phyloP scores from a whole-genome alignment of 768 basidiomycete species.

The Russula virescens region DNA sequence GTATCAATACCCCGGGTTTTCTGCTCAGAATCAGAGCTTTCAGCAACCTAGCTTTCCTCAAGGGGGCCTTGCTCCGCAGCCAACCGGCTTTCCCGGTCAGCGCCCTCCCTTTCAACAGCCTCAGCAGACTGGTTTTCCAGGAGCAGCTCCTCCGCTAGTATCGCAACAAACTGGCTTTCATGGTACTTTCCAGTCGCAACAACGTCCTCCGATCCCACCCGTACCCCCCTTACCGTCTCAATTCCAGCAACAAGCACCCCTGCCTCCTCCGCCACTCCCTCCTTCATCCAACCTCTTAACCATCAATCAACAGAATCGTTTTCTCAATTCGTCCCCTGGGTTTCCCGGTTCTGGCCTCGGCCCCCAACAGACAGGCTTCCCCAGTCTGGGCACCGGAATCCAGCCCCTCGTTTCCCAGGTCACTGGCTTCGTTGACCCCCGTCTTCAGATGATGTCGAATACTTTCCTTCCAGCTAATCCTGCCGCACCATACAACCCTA shows the following conservation, averaged over 20 bases:
- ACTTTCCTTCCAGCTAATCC: slow-evolving; percentile 83
- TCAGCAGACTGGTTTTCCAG: slow-evolving; percentile 53
- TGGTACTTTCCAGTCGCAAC: slow-evolving; percentile 34
- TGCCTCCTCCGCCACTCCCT: slow-evolving; percentile 59
- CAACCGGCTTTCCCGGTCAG: slow-evolving; percentile 45
- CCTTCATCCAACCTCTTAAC: slow-evolving; percentile 50
- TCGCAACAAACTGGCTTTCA: slow-evolving; percentile 55
- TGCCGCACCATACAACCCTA: slow-evolving; percentile 52
- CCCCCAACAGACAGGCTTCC: slow-evolving; percentile 58
- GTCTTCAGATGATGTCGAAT: slow-evolving; percentile 83
- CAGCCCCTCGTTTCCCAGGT: slow-evolving; percentile 59
- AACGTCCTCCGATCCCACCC: slow-evolving; percentile 31
- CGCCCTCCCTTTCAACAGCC: slow-evolving; percentile 48
- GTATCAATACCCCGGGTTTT: slow-evolving; percentile 68
- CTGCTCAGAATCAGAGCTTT: slow-evolving; percentile 41
- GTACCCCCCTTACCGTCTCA: slow-evolving; percentile 23
- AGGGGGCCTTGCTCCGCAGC: slow-evolving; percentile 51
- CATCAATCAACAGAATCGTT: slow-evolving; percentile 41
- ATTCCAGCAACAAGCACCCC: slow-evolving; percentile 39
- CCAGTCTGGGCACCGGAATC: slow-evolving; percentile 33
- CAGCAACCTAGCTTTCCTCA: slow-evolving; percentile 41
- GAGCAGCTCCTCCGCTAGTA: slow-evolving; percentile 30
- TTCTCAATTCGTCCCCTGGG: slow-evolving; percentile 54
- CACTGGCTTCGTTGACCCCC: slow-evolving; percentile 79
- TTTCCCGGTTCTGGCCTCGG: slow-evolving; percentile 39